Conservation (phyloP, 73 alveolate genomes). For the Paramecium bursaria region DNA sequence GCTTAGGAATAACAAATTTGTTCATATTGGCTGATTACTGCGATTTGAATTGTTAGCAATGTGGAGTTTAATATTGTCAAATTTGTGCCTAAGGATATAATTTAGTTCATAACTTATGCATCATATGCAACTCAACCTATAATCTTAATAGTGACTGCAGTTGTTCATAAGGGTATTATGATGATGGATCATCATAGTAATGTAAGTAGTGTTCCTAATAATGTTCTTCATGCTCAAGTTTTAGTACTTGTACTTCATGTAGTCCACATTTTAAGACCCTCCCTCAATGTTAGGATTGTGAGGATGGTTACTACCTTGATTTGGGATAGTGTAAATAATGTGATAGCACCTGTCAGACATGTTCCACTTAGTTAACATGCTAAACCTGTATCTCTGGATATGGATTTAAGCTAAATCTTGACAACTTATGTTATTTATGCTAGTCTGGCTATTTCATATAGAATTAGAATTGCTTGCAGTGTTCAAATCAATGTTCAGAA, state of each 20-base stretch:
- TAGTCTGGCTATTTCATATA: no score
- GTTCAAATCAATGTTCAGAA: not conserved
- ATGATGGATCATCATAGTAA: not conserved
- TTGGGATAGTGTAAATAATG: no score
- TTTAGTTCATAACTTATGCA: not conserved
- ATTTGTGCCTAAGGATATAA: not conserved
- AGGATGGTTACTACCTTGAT: no score
- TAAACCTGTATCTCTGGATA: no score
- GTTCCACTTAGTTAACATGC: no score
- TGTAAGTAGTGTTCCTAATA: not conserved
- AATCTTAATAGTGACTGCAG: constrained; percentile 15
- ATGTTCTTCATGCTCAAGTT: not conserved
- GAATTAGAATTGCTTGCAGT: no score
- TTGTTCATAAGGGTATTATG: constrained; percentile 31
- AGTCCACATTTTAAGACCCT: no score
- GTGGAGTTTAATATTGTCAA: not conserved
- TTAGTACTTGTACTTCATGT: not conserved
- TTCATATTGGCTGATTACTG: constrained; percentile 4
- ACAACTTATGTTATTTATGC: no score
- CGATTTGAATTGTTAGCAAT: constrained; percentile 1
- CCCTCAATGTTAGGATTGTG: no score
- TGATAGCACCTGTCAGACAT: no score
- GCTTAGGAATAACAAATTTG: constrained; percentile 15
- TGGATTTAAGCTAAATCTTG: no score
- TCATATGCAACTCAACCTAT: not conserved